Evolutionary conservation across 495 filamentous ascomycete genomes (phyloP), one percentile per base, ranked within the genome.

Genomic region (Aspergillus avenaceus): DNA sequence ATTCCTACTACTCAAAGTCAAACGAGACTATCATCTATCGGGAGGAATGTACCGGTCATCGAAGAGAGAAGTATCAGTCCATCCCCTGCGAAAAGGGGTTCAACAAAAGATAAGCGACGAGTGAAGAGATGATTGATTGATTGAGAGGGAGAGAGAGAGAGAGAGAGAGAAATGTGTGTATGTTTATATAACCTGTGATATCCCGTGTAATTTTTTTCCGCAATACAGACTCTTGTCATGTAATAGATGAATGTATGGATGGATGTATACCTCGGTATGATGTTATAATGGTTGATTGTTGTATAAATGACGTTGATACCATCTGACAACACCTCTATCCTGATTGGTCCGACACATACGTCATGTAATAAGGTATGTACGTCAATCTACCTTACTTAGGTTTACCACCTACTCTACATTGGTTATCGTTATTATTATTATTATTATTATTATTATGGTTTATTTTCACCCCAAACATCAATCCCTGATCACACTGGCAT

Each of bases 11-110:
- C 53, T 18, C 42, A 45, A 13, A 36, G 55, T 19, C 53, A 47
- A 28, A 56, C 65, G 8, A 52, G 58, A 8, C 48, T 49, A 32
- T 59, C 60, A 5, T 63, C 65, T 8, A 50, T 60, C 11, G 36
- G n/a, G 26, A 45, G 14, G 53, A 41, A 24, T 21, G 40, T 56
- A 11, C 59, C 53, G 45, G 55, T 43, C 8, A 28, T 64, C 38
- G 34, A 56, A 21, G 61, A 60, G 34, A 56, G 57, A 22, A 61
- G 58, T 16, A 51, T 67, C 22, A 68, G 64, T 47, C 66, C 67
- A 28, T 49, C 52, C 7, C 49, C 24, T 18, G n/a, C n/a, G n/a
- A n/a, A n/a, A n/a, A n/a, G n/a, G n/a, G n/a, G n/a, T n/a, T n/a
- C n/a, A n/a, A n/a, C n/a, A n/a, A n/a, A n/a, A 18, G 36, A 11